Percentiles rank a stretch among this genome's conserved stretches.
Conservation (phyloP, 2,329 filamentous ascomycete species). For the Botrytis tulipae region DNA sequence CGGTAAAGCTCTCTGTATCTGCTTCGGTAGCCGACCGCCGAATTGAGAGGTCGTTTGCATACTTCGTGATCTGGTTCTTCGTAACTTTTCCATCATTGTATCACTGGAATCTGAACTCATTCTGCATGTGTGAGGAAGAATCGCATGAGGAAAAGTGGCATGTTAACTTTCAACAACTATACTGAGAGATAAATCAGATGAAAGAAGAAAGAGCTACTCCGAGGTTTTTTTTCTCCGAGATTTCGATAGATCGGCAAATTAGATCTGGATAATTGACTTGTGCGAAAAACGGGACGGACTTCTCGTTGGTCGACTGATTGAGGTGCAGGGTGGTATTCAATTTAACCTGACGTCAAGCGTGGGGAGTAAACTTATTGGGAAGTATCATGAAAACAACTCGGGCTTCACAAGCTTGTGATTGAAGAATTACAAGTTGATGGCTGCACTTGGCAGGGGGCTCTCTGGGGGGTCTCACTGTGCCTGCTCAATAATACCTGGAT, state of each 20-base stretch:
- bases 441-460: constrained; percentile 3
- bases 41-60: constrained; percentile 21
- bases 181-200: background rate
- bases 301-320: background rate
- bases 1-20: constrained; percentile 33
- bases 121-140: background rate
- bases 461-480: background rate
- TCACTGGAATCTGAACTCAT: constrained; percentile 11
- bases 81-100: constrained; percentile 18
- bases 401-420: background rate
- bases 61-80: constrained; percentile 14
- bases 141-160: constrained; percentile 11
- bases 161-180: constrained; percentile 1
- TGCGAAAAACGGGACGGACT: background rate
- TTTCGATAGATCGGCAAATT: constrained; percentile 5
- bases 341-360: background rate
- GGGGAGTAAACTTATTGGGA: background rate
- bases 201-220: background rate
- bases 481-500: background rate
- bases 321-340: background rate
- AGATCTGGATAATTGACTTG: background rate
- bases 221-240: background rate
- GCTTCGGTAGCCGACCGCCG: constrained; percentile 44
- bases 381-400: background rate
- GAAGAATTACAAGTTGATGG: background rate